Evolutionary conservation across 345 rosid genomes (phyloP).

Genomic region (Citrus hindsii): DNA sequence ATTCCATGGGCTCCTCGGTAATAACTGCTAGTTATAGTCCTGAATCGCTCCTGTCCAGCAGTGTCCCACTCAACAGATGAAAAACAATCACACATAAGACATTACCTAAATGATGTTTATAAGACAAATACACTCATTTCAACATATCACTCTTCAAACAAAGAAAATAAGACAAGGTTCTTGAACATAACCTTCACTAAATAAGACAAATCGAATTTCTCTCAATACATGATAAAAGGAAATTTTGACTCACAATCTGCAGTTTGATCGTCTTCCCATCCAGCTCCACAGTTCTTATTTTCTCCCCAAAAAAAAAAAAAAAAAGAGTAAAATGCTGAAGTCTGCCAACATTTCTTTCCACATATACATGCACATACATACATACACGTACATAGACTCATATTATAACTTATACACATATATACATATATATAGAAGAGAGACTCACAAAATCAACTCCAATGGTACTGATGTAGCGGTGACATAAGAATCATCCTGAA

Average conservation of each 20-base stretch:
- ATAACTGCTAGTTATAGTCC: slow-evolving; percentile 86
- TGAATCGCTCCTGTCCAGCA: slow-evolving; percentile 89
- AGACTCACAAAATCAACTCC: slow-evolving; percentile 83
- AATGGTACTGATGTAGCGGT: slow-evolving; percentile 80
- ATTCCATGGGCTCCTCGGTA: too few relatives aligned
- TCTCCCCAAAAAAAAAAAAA: slow-evolving; percentile 26
- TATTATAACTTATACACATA: background rate
- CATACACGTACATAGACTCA: background rate
- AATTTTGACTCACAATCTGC: slow-evolving; percentile 50
- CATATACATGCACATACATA: background rate
- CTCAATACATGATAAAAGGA: background rate
- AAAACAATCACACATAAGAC: background rate
- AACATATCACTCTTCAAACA: background rate
- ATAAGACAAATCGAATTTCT: background rate
- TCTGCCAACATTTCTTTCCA: background rate
- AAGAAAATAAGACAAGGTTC: background rate
- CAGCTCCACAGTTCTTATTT: slow-evolving; percentile 77
- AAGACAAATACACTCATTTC: too few relatives aligned
- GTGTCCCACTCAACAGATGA: slow-evolving; percentile 71
- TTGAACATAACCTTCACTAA: background rate
- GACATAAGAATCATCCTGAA: slow-evolving; percentile 82
- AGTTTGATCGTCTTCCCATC: slow-evolving; percentile 79
- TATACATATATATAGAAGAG: background rate
- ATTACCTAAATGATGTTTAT: too few relatives aligned
- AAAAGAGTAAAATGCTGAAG: background rate